phyloP scores from a whole-genome alignment of 495 filamentous ascomycete species.

The Friedmanniomyces endolithicus region DNA sequence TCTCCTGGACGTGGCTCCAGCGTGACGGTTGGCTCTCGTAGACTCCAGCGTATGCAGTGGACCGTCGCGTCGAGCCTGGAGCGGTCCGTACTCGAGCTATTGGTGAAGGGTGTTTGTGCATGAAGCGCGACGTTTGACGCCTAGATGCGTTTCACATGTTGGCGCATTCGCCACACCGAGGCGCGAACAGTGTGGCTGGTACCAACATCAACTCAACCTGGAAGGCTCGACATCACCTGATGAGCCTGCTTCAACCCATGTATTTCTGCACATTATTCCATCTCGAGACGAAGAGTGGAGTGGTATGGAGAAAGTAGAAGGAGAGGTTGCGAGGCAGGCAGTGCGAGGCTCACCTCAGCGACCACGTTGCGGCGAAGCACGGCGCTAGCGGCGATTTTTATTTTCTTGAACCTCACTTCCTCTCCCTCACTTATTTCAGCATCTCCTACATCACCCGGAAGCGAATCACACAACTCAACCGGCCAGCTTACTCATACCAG shows the following conservation, averaged over 20 bases:
- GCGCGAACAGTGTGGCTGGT: neutral
- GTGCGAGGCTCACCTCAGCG: neutral
- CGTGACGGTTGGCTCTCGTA: neutral
- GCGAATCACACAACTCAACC: neutral
- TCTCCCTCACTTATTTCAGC: too few relatives aligned
- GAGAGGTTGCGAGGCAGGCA: neutral
- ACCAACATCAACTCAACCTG: neutral
- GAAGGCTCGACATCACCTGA: too few relatives aligned
- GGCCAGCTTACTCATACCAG: neutral
- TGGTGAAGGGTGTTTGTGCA: neutral
- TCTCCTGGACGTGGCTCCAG: neutral
- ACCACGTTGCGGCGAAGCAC: too few relatives aligned
- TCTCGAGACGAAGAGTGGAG: too few relatives aligned
- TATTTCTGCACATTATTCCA: too few relatives aligned
- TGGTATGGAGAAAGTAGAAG: too few relatives aligned
- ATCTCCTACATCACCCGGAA: too few relatives aligned
- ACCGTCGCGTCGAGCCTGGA: constrained; percentile 1
- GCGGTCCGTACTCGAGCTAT: neutral
- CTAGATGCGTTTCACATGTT: constrained; percentile 1
- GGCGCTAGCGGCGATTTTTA: neutral
- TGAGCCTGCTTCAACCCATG: too few relatives aligned
- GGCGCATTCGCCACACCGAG: neutral
- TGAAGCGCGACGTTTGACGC: constrained; percentile 6
- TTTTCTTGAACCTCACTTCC: neutral
- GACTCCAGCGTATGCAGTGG: neutral